phyloP scores from a whole-genome alignment of 2,329 filamentous ascomycete genomes.

The Ophiognomonia clavigignenti-juglandacearum region DNA sequence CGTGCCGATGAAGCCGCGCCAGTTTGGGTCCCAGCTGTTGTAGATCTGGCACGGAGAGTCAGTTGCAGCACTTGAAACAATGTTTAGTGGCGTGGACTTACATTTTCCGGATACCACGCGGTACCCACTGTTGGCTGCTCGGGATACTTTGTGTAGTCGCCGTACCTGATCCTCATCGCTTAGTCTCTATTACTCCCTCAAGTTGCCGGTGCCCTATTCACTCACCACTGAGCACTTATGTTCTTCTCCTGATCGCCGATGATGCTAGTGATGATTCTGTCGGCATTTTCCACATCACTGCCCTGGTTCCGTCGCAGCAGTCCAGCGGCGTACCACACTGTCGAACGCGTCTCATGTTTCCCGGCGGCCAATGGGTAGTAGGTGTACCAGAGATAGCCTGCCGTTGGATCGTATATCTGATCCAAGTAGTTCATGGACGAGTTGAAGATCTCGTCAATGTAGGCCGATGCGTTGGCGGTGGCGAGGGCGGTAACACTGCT shows the following conservation, averaged over 20 bases:
- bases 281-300: slow-evolving; percentile 43
- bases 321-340: slow-evolving; percentile 55
- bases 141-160: slow-evolving; percentile 48
- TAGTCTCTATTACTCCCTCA: not conserved
- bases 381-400: slow-evolving; percentile 50
- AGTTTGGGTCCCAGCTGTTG: slow-evolving; percentile 59
- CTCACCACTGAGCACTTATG: slow-evolving; percentile 48
- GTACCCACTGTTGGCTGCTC: slow-evolving; percentile 55
- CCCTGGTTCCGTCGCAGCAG: slow-evolving; percentile 50
- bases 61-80: not conserved
- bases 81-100: not conserved
- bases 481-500: slow-evolving; percentile 4
- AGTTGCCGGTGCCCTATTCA: not conserved
- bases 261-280: slow-evolving; percentile 49
- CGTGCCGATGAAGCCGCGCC: slow-evolving; percentile 59
- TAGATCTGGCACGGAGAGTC: slow-evolving; percentile 36
- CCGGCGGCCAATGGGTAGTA: slow-evolving; percentile 38
- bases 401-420: slow-evolving; percentile 44
- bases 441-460: slow-evolving; percentile 30
- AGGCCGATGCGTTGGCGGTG: slow-evolving; percentile 4
- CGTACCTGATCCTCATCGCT: slow-evolving; percentile 27
- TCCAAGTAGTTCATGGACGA: slow-evolving; percentile 54
- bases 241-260: slow-evolving; percentile 49
- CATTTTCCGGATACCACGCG: slow-evolving; percentile 33
- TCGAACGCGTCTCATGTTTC: slow-evolving; percentile 54